A percentile compares a stretch with the other conserved stretches of the same genome.
phyloP scores from a whole-genome alignment of 2,329 filamentous ascomycete genomes.

The Xenoacremonium recifei region DNA sequence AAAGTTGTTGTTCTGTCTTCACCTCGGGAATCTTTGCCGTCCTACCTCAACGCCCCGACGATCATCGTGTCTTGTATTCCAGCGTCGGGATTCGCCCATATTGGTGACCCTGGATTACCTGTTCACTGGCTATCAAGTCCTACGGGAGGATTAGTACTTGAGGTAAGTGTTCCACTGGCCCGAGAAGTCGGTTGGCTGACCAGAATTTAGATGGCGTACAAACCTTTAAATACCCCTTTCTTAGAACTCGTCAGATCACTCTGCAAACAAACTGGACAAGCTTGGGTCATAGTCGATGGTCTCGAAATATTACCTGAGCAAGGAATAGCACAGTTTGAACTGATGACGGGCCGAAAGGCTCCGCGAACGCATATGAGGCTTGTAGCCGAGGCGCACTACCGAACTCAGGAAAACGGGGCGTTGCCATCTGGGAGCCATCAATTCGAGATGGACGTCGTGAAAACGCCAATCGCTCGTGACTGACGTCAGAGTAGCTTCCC shows the following conservation, averaged over 20 bases:
- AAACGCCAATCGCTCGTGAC: too few relatives aligned
- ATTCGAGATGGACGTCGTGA: too few relatives aligned
- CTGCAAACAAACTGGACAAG: conserved; percentile 53
- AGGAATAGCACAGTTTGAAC: conserved; percentile 77
- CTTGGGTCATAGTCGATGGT: conserved; percentile 76
- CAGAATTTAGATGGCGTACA: too few relatives aligned
- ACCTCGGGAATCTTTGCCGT: conserved; percentile 62
- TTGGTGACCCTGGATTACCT: conserved; percentile 66
- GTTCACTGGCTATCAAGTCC: conserved; percentile 72
- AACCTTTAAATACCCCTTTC: conserved; percentile 69
- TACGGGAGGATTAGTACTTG: conserved; percentile 74
- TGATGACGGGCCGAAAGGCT: conserved; percentile 64
- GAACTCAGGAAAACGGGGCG: too few relatives aligned
- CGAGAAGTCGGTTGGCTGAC: too few relatives aligned
- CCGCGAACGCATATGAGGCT: conserved; percentile 65
- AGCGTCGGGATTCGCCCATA: conserved; percentile 62
- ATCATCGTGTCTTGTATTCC: conserved; percentile 77
- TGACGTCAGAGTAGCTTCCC: too few relatives aligned
- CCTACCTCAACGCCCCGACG: conserved; percentile 61
- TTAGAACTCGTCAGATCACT: conserved; percentile 66
- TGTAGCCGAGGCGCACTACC: too few relatives aligned
- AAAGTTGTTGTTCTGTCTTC: conserved; percentile 62
- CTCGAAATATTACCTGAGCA: conserved; percentile 76
- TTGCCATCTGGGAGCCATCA: too few relatives aligned
- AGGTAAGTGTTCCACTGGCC: too few relatives aligned